A percentile compares a stretch with the other conserved stretches of the same genome.
These are phyloP conservation scores for Cyberlindnera saturnus DNA, from an alignment of 805 yeast species.

Conservation along the genomic window DNA sequence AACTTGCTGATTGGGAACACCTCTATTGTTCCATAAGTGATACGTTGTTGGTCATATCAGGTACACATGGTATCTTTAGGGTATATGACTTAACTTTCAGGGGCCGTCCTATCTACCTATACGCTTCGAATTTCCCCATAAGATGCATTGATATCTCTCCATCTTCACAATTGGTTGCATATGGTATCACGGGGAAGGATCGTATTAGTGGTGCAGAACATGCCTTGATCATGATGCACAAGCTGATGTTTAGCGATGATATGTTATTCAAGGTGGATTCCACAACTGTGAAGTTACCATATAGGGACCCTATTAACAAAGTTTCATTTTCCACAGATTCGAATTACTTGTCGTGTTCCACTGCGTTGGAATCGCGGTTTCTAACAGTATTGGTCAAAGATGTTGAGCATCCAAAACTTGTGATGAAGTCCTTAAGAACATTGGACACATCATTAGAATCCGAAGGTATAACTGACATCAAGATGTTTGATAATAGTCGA, in stretches of 20 bases:
- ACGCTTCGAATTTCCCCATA: slow-evolving; percentile 67
- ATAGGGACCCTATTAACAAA: slow-evolving; percentile 76
- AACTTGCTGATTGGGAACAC: slow-evolving; percentile 51
- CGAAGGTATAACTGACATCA: slow-evolving; percentile 83
- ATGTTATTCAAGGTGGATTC: slow-evolving; percentile 41
- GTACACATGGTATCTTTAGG: slow-evolving; percentile 62
- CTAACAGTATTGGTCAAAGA: slow-evolving; percentile 65
- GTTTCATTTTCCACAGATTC: slow-evolving; percentile 71
- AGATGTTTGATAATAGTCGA: slow-evolving; percentile 63
- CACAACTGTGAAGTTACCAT: slow-evolving; percentile 74
- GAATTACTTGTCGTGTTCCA: slow-evolving; percentile 62
- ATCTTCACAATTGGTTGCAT: slow-evolving; percentile 58
- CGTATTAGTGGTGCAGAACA: slow-evolving; percentile 63
- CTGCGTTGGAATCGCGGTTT: slow-evolving; percentile 66
- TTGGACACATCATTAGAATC: slow-evolving; percentile 64
- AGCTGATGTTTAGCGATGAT: slow-evolving; percentile 17
- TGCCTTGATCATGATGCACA: slow-evolving; percentile 64
- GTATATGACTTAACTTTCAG: slow-evolving; percentile 49
- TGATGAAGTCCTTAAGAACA: slow-evolving; percentile 62
- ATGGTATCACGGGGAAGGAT: slow-evolving; percentile 80
- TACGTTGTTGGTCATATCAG: slow-evolving; percentile 56
- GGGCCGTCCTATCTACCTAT: slow-evolving; percentile 65
- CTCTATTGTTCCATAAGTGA: slow-evolving; percentile 55
- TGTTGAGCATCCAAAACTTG: slow-evolving; percentile 55
- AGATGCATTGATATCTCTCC: slow-evolving; percentile 71